phyloP scores from a whole-genome alignment of 176 grass and related monocot genomes.

The Carex kokanica region DNA sequence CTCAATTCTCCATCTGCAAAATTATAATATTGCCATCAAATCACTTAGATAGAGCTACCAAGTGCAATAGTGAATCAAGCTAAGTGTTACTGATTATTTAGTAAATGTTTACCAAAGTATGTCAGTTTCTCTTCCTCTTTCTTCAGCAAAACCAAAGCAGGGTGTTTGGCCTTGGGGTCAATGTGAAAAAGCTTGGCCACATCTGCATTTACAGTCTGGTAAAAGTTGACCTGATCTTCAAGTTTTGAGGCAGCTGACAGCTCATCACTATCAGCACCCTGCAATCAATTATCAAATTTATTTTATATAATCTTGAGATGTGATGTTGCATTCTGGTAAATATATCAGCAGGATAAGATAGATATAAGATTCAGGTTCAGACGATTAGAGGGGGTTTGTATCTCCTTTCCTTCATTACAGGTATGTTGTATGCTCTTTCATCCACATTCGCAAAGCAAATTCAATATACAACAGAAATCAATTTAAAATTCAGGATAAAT shows the following conservation, averaged over 20 bases:
- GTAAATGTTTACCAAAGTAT: constrained; percentile 53
- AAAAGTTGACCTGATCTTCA: constrained; percentile 78
- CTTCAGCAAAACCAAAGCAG: constrained; percentile 70
- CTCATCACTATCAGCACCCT: constrained; percentile 68
- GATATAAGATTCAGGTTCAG: background rate
- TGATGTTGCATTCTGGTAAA: background rate
- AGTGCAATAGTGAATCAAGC: background rate
- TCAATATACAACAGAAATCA: background rate
- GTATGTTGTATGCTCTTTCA: background rate
- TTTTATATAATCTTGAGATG: background rate
- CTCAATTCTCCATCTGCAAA: constrained; percentile 72
- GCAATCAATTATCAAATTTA: constrained; percentile 7
- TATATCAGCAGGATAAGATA: background rate
- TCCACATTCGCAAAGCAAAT: background rate
- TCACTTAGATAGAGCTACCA: background rate
- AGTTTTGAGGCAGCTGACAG: constrained; percentile 83
- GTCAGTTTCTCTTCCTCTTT: constrained; percentile 86
- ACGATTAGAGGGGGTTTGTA: background rate
- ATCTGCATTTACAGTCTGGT: constrained; percentile 65
- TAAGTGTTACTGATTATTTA: background rate
- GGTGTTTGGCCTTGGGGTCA: constrained; percentile 50
- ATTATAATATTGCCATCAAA: background rate
- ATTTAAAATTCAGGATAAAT: background rate
- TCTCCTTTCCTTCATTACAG: background rate
- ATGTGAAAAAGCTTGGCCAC: constrained; percentile 89